Conservation (phyloP, 1,139 yeast genomes). For the Blastobotrys aristatus region DNA sequence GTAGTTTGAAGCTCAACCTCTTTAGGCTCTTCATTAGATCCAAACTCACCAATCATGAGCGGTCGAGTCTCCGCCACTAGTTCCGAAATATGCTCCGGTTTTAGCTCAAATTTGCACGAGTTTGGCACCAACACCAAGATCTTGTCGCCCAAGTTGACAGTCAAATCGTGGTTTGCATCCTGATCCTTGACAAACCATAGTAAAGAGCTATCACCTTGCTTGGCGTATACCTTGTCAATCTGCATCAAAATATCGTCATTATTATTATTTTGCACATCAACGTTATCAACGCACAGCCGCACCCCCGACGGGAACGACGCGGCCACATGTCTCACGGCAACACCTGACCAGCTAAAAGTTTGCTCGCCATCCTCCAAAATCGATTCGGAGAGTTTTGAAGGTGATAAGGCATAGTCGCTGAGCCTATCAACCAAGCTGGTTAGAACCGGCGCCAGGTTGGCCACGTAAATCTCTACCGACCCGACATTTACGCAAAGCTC, state of each 20-base stretch:
- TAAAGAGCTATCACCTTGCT: neutral
- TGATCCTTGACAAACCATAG: conserved; percentile 17
- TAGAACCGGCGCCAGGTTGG: conserved; percentile 13
- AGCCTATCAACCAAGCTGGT: conserved; percentile 9
- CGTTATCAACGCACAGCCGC: conserved; percentile 10
- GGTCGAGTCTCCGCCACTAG: conserved; percentile 10
- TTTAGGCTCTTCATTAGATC: conserved; percentile 4
- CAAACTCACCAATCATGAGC: neutral
- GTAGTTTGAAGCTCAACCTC: conserved; percentile 19
- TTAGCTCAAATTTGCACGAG: conserved; percentile 15
- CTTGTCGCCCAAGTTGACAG: conserved; percentile 11
- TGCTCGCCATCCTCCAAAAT: neutral
- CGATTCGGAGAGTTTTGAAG: neutral
- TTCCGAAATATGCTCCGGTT: conserved; percentile 16
- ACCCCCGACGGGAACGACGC: conserved; percentile 1
- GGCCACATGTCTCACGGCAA: conserved; percentile 2
- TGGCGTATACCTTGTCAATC: neutral
- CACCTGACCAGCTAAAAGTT: conserved; percentile 2
- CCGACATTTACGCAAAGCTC: conserved; percentile 47
- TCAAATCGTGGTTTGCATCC: conserved; percentile 8
- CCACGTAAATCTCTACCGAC: conserved; percentile 35
- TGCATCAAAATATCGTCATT: neutral
- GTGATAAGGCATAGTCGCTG: neutral
- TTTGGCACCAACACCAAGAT: conserved; percentile 23
- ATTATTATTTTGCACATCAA: conserved; percentile 7